phyloP scores from a whole-genome alignment of 306 rosid genomes.

The Oemleria cerasiformis region DNA sequence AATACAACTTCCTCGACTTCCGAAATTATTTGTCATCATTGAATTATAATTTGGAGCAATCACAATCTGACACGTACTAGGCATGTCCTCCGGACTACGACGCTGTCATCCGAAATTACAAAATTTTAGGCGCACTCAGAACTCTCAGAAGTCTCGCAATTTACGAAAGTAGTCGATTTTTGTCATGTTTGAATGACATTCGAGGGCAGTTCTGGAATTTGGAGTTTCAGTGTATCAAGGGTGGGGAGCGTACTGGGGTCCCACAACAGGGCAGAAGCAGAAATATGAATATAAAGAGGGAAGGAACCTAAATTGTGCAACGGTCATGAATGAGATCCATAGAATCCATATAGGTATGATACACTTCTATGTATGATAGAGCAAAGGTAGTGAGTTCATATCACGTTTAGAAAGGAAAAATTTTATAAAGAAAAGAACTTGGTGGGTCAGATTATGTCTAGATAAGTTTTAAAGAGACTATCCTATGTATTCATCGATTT shows the following conservation, averaged over 20 bases:
- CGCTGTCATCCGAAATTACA: neutral
- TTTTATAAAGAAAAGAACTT: neutral
- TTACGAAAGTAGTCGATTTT: constrained; percentile 8
- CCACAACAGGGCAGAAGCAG: neutral
- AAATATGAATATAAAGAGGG: neutral
- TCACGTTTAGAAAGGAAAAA: neutral
- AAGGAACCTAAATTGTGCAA: neutral
- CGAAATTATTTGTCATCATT: neutral
- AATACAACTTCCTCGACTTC: neutral
- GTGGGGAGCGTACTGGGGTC: constrained; percentile 2
- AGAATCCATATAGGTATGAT: neutral
- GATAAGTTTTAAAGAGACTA: no score
- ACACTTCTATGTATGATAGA: neutral
- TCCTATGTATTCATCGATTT: no score
- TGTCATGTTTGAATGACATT: no score
- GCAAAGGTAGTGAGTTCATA: neutral
- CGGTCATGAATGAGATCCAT: constrained; percentile 7
- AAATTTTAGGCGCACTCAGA: constrained; percentile 1
- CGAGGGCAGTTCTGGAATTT: neutral
- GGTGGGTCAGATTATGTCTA: neutral
- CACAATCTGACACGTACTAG: neutral
- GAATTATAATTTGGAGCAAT: neutral
- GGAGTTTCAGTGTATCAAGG: neutral
- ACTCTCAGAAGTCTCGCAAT: neutral
- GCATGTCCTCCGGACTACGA: neutral